Base-by-base conservation (phyloP, 2,329 filamentous ascomycete genomes). In the Leptographium radiaticola region DNA sequence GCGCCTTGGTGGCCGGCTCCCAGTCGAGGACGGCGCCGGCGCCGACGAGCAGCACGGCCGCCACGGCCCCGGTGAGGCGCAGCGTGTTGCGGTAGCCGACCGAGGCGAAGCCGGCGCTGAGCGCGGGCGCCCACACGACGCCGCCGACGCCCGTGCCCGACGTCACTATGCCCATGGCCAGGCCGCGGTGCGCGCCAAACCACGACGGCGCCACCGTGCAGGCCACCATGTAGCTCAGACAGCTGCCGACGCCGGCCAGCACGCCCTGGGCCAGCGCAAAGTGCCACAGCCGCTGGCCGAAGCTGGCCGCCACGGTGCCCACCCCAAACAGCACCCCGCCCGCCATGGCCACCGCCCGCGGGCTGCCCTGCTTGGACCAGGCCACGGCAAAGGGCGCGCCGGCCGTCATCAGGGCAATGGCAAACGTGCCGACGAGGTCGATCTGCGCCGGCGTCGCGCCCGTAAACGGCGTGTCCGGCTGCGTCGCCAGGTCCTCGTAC, bases 91-190 rank as follows among this genome's bases (percentile, higher is more conserved):
- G 65, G 53, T 68, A 68, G 3, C 67, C 68, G 7, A 70, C 56
- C 2, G 54, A 58, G 10, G 36, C 36, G 25, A 52, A 20, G 12
- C 30, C 39, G 2, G 53, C 53, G 5, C 59, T 55, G 36, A 69
- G 65, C 0, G 55, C 39, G 4, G 60, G 60, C 10, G 61, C 57
- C 60, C 60, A 67, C 0, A 64, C 64, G 4, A 70, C 59, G n/a
- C 68, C 69, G 0, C 68, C 69, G 0, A 70, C 55, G 0, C 68
- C 69, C 0, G 67, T 67, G 5, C 68, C 68, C 2, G 65, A 61
- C 5, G 66, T 60, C 20, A 70, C 64, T 11, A 69, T 65, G 0
- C 68, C 68, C 66, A 70, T 70, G 0, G 66, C 67, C 2, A 68
- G 58, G 2, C 65, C 68, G 3, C 67, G 62, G 7, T 63, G 62